phyloP scores from a whole-genome alignment of 495 filamentous ascomycete genomes.

The Letharia columbiana region DNA sequence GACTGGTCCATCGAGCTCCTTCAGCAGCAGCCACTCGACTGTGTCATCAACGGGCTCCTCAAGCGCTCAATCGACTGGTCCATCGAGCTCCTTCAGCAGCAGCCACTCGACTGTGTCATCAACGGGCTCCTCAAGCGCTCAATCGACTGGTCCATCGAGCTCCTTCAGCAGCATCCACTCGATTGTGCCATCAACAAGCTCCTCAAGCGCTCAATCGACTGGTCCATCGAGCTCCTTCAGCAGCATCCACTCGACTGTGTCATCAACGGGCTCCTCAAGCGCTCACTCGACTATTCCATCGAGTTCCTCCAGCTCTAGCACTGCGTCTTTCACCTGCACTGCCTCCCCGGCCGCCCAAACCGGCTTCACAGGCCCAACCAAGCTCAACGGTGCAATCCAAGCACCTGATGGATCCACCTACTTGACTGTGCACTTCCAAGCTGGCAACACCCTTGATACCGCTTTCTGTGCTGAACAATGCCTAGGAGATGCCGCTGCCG shows the following conservation, averaged over 20 bases:
- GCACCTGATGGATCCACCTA: not conserved
- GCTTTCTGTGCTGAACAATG: not conserved
- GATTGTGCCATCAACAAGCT: no score
- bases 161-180: no score
- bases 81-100: not conserved
- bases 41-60: not conserved
- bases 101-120: no score
- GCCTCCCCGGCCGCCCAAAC: not conserved
- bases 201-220: no score
- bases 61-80: not conserved
- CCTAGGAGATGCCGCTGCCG: not conserved
- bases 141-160: no score
- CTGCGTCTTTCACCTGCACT: not conserved
- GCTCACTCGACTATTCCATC: not conserved
- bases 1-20: no score
- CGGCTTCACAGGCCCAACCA: slow-evolving; percentile 1
- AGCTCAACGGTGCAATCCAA: not conserved
- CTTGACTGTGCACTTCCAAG: not conserved
- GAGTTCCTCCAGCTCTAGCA: not conserved
- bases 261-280: not conserved
- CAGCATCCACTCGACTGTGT: no score
- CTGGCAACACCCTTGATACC: not conserved
- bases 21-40: no score
- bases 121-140: no score
- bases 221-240: no score